Evolutionary conservation across 495 filamentous ascomycete species (phyloP), one percentile per base, ranked within the genome.

Genomic region (Hypoxylon cercidicola): DNA sequence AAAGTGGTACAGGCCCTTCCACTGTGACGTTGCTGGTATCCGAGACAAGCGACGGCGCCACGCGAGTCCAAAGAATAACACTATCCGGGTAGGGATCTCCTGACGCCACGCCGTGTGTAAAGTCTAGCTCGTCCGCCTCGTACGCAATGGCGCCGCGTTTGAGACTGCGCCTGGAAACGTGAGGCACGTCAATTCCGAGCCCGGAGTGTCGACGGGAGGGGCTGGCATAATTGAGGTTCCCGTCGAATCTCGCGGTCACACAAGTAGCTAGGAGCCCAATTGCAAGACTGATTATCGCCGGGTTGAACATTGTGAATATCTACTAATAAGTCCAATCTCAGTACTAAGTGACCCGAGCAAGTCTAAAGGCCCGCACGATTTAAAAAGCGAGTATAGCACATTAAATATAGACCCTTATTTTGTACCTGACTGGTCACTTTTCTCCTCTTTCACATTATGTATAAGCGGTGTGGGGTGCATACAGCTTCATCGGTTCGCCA

Each of bases 91-190:
- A 89, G 2, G 88, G 88, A 64, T 91, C 88, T 9, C 88, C 88
- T 15, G 85, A 88, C n/a, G 88, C 88, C 10, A 90, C 81, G 58
- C 88, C 85, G 60, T 90, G 88, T 7, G 88, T 90, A 71, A 91
- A 90, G 60, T 82, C 81, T 41, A 89, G 74, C 56, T 80, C 67
- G 1, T 64, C 64, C 1, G 72, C 62, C 2, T 85, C 82, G 60
- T 84, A 85, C 16, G 88, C 85, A 34, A 83, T 78, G 13, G 87
- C 88, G 41, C 85, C 87, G 68, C 76, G 75, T 58, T 78, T 78
- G 10, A 77, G 34, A 28, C 66, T 76, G 1, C 76, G 76, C 34
- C 72, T 57, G 0, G 75, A 59, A 30, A 84, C 79, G 20, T 70
- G 71, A 0, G 73, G 79, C 4, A 86, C 74, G 23, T 83, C 76